Conservation (phyloP, 2,329 filamentous ascomycete genomes). For the Cladosporium sp. region DNA sequence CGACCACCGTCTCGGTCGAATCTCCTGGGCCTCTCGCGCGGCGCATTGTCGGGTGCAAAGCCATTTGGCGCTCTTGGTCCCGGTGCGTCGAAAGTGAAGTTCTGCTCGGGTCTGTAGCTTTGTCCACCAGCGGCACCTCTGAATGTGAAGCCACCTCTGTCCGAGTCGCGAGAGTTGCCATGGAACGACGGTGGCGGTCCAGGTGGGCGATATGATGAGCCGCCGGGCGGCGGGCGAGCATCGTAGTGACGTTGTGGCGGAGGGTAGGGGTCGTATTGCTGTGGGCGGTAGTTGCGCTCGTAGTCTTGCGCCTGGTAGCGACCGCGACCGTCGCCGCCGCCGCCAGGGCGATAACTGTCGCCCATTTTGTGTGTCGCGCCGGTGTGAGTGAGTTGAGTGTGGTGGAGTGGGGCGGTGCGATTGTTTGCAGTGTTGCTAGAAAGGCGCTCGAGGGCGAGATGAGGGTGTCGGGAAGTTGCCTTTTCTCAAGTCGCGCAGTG, state of each 20-base stretch:
- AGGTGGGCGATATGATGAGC: not conserved
- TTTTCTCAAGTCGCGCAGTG: not conserved
- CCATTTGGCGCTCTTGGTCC: constrained; percentile 12
- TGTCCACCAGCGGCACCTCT: constrained; percentile 16
- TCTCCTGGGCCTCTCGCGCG: constrained; percentile 11
- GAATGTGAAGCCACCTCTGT: constrained; percentile 13
- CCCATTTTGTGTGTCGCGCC: constrained; percentile 13
- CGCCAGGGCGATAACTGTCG: constrained; percentile 14
- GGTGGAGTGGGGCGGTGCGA: not conserved
- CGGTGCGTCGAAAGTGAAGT: constrained; percentile 18
- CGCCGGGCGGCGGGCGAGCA: constrained; percentile 1
- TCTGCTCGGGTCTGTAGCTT: constrained; percentile 14
- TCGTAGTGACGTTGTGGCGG: constrained; percentile 10
- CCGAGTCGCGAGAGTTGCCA: not conserved
- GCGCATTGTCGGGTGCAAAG: constrained; percentile 9
- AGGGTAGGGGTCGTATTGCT: constrained; percentile 8
- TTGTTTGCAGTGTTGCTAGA: not conserved
- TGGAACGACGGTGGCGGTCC: constrained; percentile 6
- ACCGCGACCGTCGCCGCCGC: constrained; percentile 9
- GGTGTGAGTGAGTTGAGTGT: not conserved
- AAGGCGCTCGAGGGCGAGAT: not conserved
- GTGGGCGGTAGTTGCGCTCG: constrained; percentile 11
- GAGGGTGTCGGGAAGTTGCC: not conserved
- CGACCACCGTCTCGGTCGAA: constrained; percentile 11
- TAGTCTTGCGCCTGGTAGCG: constrained; percentile 11